Conservation (phyloP, 148 eudicot genomes). For the Amaranthus cruentus region DNA sequence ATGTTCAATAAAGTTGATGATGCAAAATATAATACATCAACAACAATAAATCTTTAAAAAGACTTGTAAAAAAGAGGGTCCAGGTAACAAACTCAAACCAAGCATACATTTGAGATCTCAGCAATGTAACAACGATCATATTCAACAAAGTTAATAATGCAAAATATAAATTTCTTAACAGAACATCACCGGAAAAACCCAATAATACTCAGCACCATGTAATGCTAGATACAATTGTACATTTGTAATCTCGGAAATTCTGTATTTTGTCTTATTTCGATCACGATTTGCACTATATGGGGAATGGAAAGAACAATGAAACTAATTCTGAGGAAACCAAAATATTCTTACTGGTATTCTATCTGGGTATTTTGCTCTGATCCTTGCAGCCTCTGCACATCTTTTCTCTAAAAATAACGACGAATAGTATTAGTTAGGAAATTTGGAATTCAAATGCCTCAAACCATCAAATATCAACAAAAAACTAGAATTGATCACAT, state of each 20-base stretch:
- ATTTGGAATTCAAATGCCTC: not conserved
- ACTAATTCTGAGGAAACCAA: not conserved
- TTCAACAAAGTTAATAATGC: too few species aligned
- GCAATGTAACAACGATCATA: too few species aligned
- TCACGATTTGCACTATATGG: not conserved
- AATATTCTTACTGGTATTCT: conserved; percentile 72
- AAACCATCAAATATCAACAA: not conserved
- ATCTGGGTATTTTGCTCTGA: conserved; percentile 83
- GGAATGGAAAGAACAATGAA: not conserved
- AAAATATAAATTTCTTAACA: too few species aligned
- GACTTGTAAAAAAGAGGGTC: too few species aligned
- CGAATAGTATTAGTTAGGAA: not conserved
- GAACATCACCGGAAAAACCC: too few species aligned
- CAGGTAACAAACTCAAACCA: too few species aligned
- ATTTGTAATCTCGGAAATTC: not conserved
- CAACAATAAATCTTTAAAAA: too few species aligned
- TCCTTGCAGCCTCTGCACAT: conserved; percentile 79
- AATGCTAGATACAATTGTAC: not conserved
- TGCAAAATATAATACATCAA: too few species aligned
- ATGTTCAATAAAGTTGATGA: not conserved
- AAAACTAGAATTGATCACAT: not conserved
- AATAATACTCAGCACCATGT: too few species aligned
- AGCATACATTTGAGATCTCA: too few species aligned
- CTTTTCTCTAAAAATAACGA: conserved; percentile 57
- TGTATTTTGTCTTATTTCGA: not conserved